These are phyloP conservation scores for Spathaspora girioi DNA, from an alignment of 805 yeast genomes.

Conservation along the genomic window DNA sequence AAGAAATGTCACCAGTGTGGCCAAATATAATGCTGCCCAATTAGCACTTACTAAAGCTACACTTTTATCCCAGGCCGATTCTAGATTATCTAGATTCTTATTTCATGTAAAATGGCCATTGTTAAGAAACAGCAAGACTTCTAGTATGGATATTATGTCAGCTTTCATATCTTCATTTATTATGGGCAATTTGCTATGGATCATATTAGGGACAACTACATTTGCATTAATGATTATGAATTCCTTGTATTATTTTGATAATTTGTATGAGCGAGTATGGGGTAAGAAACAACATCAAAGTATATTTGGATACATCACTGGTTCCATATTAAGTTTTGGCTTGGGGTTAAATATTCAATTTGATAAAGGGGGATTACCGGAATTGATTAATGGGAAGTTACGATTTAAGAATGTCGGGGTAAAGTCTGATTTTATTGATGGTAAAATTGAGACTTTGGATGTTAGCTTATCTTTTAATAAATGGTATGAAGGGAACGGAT, in stretches of 20 bases:
- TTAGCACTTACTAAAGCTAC: constrained; percentile 15
- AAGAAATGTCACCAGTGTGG: too few species aligned
- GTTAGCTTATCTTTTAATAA: constrained; percentile 47
- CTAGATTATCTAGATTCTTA: constrained; percentile 26
- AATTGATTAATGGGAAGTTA: constrained; percentile 48
- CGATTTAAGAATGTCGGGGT: constrained; percentile 40
- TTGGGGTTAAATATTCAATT: constrained; percentile 34
- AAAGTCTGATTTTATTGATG: constrained; percentile 21
- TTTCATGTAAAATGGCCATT: constrained; percentile 47
- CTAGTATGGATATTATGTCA: constrained; percentile 47
- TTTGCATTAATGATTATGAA: constrained; percentile 48
- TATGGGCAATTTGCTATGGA: constrained; percentile 56
- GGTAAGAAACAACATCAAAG: constrained; percentile 17
- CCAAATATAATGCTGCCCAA: too few species aligned
- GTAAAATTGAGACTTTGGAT: constrained; percentile 40
- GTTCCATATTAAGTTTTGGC: constrained; percentile 36
- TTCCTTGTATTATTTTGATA: constrained; percentile 36
- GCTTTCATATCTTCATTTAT: constrained; percentile 56
- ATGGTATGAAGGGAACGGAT: constrained; percentile 55
- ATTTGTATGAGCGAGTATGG: constrained; percentile 16
- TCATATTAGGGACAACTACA: constrained; percentile 55
- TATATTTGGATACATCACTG: constrained; percentile 29
- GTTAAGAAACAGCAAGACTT: constrained; percentile 42
- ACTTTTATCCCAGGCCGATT: constrained; percentile 27
- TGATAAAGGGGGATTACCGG: constrained; percentile 38